Evolutionary conservation across 371 early-diverging fungal species (phyloP).

Genomic region (Saksenaea oblongispora): DNA sequence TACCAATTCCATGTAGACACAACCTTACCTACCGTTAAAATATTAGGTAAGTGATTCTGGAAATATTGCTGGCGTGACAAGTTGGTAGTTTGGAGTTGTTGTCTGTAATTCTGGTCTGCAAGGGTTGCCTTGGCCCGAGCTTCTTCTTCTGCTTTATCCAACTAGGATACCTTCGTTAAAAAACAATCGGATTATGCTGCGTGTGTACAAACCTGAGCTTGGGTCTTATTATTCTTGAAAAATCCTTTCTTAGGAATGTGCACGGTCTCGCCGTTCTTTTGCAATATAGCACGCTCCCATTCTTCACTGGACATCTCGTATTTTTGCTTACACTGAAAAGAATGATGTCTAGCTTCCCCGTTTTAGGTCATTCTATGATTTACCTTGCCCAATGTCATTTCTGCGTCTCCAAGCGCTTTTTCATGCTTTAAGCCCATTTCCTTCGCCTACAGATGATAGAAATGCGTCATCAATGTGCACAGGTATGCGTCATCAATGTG

Average conservation of each 20-base stretch:
- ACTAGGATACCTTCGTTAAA: constrained; percentile 26
- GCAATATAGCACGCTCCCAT: constrained; percentile 73
- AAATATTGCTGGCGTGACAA: constrained; percentile 61
- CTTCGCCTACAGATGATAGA: constrained; percentile 51
- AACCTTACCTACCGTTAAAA: constrained; percentile 50
- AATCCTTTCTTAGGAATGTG: constrained; percentile 50
- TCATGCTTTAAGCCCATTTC: constrained; percentile 70
- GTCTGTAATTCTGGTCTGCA: constrained; percentile 69
- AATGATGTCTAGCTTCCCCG: background rate
- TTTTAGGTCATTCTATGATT: background rate
- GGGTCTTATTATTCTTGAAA: constrained; percentile 53
- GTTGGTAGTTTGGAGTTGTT: constrained; percentile 65
- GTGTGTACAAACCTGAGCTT: constrained; percentile 38
- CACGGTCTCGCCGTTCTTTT: constrained; percentile 53
- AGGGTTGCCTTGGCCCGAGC: constrained; percentile 62
- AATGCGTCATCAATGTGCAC: background rate
- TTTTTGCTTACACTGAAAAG: constrained; percentile 59
- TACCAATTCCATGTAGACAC: background rate
- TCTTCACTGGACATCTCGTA: constrained; percentile 73
- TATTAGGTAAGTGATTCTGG: constrained; percentile 62
- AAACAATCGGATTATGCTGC: constrained; percentile 20
- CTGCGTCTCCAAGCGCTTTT: constrained; percentile 65
- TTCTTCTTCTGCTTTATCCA: constrained; percentile 69
- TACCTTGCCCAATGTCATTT: constrained; percentile 73
- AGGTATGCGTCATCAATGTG: background rate